These are phyloP conservation scores for Spathaspora boniae DNA, from an alignment of 805 yeast genomes.

Conservation along the genomic window DNA sequence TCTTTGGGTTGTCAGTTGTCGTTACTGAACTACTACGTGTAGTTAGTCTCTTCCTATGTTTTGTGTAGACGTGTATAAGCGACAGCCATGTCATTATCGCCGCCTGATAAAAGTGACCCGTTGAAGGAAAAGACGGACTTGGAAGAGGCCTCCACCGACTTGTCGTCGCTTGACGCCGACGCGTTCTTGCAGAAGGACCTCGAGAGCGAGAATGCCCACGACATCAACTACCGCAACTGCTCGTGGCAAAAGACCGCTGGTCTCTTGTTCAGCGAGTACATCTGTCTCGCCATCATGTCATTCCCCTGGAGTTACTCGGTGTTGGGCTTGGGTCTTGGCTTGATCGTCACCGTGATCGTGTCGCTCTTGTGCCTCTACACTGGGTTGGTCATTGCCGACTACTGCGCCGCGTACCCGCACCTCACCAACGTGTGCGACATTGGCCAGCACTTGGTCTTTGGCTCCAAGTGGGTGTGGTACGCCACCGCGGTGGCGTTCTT, in stretches of 20 bases:
- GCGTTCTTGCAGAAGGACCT: conserved; percentile 10
- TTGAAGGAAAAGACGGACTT: conserved; percentile 1
- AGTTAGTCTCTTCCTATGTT: not conserved
- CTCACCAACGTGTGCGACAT: conserved; percentile 54
- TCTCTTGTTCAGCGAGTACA: conserved; percentile 56
- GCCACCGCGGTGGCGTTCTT: conserved; percentile 54
- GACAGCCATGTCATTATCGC: not conserved
- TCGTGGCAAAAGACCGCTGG: conserved; percentile 61
- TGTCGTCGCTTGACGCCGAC: conserved; percentile 11
- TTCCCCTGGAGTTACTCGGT: conserved; percentile 65
- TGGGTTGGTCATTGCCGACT: conserved; percentile 52
- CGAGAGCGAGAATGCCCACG: conserved; percentile 14
- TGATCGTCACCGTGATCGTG: conserved; percentile 50
- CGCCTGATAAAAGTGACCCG: not conserved
- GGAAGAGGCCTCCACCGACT: not conserved
- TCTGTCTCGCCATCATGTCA: conserved; percentile 61
- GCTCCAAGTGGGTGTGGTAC: conserved; percentile 50
- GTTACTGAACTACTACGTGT: not conserved
- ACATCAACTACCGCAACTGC: conserved; percentile 48
- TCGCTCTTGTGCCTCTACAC: conserved; percentile 52
- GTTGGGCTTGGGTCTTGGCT: conserved; percentile 56
- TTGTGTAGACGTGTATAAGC: not conserved
- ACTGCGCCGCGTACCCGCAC: conserved; percentile 51
- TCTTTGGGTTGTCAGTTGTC: not conserved
- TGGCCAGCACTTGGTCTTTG: conserved; percentile 55